Base-by-base conservation (phyloP, 441 rosid species). In the Flueggea neowawraea region DNA sequence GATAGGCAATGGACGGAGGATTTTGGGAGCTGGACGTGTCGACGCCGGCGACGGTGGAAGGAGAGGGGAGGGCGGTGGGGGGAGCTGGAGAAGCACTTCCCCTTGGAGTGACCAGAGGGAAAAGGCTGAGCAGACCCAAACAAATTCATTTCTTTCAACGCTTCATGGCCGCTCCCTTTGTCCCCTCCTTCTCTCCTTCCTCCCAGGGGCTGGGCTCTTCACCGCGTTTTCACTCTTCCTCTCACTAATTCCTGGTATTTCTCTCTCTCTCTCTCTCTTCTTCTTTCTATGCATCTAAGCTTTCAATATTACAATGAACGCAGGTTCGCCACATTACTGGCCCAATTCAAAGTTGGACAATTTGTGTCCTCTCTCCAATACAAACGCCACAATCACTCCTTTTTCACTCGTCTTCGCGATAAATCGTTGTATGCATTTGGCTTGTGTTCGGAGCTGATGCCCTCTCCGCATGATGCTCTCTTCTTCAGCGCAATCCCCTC, bases 91-190 rank as follows among this genome's bases (percentile, higher is more conserved):
- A 82, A 61, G 79, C 88, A 11, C 75, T 86, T 43, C 96, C 95
- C 0, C 70, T 87, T 3, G 96, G 96, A 14, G 45, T 93, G 12
- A 81, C 88, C n/a, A 78, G 96, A 78, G 96, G 95, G 60, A 76
- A 81, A 48, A 75, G 69, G 43, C 89, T 93, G 33, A 81, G 88
- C 45, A 80, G 97, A 54, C 82, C 95, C 47, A 84, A 76, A 65
- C 98, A 94, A 73, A 71, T 79, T 54, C 88, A 91, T 61, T 94
- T 94, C 84, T 73, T 89, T 72, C 97, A 91, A 68, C 90, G 96
- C n/a, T 94, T 94, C 84, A 91, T 91, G 97, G 47, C 77, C 22
- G 57, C 80, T 62, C 90, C 95, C 57, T 77, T 91, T 36, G 50
- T 91, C 64, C 95, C 91, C 60, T 83, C 90, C 52, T 90, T 61